A percentile compares a stretch with the other conserved stretches of the same genome.
Evolutionary conservation across 495 filamentous ascomycete genomes (phyloP).

Genomic region (Cercophora samala): DNA sequence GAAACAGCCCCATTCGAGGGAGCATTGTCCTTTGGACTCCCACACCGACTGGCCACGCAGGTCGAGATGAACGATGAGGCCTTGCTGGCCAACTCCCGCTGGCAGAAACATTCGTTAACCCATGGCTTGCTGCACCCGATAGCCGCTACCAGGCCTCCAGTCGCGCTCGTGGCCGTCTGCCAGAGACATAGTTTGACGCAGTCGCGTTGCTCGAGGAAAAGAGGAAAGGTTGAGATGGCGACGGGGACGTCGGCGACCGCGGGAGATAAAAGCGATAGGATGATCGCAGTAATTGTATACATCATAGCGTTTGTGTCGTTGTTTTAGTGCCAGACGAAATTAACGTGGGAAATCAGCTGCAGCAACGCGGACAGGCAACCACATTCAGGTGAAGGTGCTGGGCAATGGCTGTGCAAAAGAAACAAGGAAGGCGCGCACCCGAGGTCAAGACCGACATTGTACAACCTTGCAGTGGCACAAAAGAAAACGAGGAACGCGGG

Average conservation of each 20-base stretch:
- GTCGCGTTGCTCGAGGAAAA: conserved; percentile 11
- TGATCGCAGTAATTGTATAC: not conserved
- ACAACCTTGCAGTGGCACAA: not conserved
- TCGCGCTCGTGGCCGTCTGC: not conserved
- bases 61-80: conserved; percentile 10
- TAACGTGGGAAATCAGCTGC: not conserved
- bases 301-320: not conserved
- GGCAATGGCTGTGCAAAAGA: not conserved
- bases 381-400: not conserved
- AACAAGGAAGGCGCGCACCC: not conserved
- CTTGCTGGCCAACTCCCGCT: conserved; percentile 6
- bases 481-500: not conserved
- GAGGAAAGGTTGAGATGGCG: conserved; percentile 7
- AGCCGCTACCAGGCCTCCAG: conserved; percentile 1
- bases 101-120: conserved; percentile 18
- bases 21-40: not conserved
- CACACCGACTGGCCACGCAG: conserved; percentile 11
- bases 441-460: not conserved
- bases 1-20: not conserved
- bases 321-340: not conserved
- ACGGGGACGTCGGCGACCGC: not conserved
- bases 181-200: conserved; percentile 21
- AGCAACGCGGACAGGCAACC: not conserved
- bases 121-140: conserved; percentile 16
- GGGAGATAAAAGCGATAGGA: not conserved